Percentiles rank a stretch among this genome's conserved stretches.
These are phyloP conservation scores for Fusarium sp. DNA, from an alignment of 2,329 filamentous ascomycete genomes.

Conservation along the genomic window DNA sequence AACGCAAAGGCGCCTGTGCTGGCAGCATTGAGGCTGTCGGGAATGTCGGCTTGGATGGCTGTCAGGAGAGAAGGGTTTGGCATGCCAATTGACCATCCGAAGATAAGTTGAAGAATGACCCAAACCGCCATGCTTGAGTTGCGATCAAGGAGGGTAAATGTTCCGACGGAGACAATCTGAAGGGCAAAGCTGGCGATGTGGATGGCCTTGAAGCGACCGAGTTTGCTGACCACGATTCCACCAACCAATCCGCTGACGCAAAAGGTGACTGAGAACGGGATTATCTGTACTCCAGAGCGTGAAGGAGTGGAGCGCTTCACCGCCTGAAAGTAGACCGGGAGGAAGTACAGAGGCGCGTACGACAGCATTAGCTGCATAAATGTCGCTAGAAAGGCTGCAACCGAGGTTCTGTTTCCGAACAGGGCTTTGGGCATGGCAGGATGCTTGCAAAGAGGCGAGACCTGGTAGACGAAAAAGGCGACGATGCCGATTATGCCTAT, in stretches of 20 bases:
- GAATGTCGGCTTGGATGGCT: neutral
- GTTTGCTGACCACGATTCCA: neutral
- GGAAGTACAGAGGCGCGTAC: slow-evolving; percentile 55
- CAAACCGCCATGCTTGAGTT: neutral
- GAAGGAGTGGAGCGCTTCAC: slow-evolving; percentile 50
- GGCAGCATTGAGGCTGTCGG: neutral
- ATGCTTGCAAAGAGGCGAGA: slow-evolving; percentile 39
- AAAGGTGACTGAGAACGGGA: slow-evolving; percentile 28
- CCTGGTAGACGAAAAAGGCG: slow-evolving; percentile 52
- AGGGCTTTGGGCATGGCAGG: slow-evolving; percentile 57
- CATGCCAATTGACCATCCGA: neutral
- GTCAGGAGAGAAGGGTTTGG: neutral
- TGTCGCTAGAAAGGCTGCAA: slow-evolving; percentile 24
- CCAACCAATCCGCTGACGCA: neutral
- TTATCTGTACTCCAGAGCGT: slow-evolving; percentile 48
- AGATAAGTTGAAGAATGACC: neutral
- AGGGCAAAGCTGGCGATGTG: neutral
- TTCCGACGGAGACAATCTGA: neutral
- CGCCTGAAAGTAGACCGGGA: slow-evolving; percentile 62
- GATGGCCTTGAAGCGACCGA: neutral
- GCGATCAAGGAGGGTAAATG: neutral
- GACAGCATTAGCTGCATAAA: slow-evolving; percentile 42
- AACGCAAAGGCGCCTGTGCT: neutral
- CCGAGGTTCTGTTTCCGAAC: slow-evolving; percentile 57
- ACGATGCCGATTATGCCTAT: slow-evolving; percentile 54